Conservation (phyloP, 2,329 filamentous ascomycete genomes). For the Metarhizium robertsii region DNA sequence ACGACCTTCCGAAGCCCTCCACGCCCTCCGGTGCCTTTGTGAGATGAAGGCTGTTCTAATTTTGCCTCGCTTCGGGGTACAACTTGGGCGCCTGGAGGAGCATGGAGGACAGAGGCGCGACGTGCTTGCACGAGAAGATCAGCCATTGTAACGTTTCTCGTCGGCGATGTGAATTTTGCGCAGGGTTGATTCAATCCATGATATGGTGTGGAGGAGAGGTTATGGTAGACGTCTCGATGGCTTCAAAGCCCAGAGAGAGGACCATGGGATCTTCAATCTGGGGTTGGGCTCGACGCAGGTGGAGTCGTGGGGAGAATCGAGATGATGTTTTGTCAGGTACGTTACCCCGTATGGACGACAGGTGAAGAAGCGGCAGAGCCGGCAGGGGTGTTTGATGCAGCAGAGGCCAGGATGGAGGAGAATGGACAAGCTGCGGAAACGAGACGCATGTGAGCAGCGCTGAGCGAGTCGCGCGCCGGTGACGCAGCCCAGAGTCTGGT, state of each 20-base stretch:
- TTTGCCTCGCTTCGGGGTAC: neutral
- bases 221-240: neutral
- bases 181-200: neutral
- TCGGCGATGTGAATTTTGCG: neutral
- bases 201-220: neutral
- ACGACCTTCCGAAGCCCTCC: constrained; percentile 1
- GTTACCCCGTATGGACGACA: too few species aligned
- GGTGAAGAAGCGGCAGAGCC: too few species aligned
- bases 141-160: constrained; percentile 1
- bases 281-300: too few species aligned
- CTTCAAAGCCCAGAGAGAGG: neutral
- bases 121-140: constrained; percentile 4
- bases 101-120: constrained; percentile 1
- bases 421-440: too few species aligned
- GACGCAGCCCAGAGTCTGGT: too few species aligned
- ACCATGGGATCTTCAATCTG: too few species aligned
- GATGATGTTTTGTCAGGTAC: too few species aligned
- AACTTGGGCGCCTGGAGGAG: neutral
- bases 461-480: too few species aligned
- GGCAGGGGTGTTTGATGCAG: too few species aligned
- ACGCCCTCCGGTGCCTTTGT: neutral
- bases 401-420: too few species aligned
- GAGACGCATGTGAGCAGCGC: too few species aligned
- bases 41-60: neutral
- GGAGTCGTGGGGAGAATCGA: too few species aligned